Evolutionary conservation across 345 rosid species (phyloP).

Genomic region (Eutrema heterophyllum): DNA sequence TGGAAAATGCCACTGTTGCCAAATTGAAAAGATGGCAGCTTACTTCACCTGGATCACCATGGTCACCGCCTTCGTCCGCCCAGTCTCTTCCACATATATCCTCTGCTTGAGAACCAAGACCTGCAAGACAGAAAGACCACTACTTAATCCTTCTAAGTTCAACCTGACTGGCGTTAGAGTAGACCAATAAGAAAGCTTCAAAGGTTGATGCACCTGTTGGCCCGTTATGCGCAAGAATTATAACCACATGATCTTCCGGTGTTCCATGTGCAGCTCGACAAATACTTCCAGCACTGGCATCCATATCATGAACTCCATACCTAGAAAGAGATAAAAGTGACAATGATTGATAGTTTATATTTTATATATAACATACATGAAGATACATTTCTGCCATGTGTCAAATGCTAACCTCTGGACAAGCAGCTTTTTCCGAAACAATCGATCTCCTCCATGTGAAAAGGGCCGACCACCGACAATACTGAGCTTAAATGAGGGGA

Average conservation of each 20-base stretch:
- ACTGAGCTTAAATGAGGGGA: conserved; percentile 59
- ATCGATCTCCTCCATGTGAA: conserved; percentile 65
- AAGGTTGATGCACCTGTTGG: conserved; percentile 51
- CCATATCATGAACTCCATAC: conserved; percentile 71
- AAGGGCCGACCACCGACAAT: conserved; percentile 90
- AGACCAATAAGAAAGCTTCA: conserved; percentile 12
- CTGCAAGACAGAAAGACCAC: conserved; percentile 35
- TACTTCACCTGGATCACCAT: conserved; percentile 81
- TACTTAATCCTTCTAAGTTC: background rate
- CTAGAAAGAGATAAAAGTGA: conserved; percentile 32
- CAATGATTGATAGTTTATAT: background rate
- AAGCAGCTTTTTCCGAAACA: conserved; percentile 56
- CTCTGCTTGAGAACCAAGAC: conserved; percentile 67
- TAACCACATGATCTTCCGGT: conserved; percentile 68
- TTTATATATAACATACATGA: background rate
- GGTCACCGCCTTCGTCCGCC: conserved; percentile 67
- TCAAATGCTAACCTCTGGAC: conserved; percentile 45
- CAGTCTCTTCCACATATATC: conserved; percentile 88
- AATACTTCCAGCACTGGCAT: conserved; percentile 58
- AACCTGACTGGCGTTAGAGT: background rate
- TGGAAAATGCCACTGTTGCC: background rate
- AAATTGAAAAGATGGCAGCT: conserved; percentile 4
- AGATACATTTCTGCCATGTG: background rate
- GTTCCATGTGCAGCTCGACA: conserved; percentile 48
- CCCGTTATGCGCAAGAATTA: conserved; percentile 87